Conservation (phyloP, 1,139 yeast species). For the Diutina sp. region DNA sequence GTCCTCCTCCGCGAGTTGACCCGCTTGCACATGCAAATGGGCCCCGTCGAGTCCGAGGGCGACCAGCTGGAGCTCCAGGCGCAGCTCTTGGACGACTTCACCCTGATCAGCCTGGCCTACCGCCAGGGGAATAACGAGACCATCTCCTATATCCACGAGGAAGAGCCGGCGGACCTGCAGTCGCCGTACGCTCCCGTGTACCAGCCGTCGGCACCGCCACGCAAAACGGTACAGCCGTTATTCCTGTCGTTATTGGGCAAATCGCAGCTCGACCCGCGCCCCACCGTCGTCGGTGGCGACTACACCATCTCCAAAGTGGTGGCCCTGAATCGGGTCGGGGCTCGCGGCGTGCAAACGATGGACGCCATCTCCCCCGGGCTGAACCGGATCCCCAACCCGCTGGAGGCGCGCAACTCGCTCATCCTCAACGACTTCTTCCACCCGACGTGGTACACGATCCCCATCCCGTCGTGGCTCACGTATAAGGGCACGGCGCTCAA, state of each 20-base stretch:
- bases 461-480: constrained; percentile 72
- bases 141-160: constrained; percentile 27
- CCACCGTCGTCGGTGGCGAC: constrained; percentile 45
- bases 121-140: constrained; percentile 51
- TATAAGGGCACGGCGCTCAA: constrained; percentile 24
- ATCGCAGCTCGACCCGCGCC: constrained; percentile 57
- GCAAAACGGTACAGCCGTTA: constrained; percentile 38
- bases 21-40: constrained; percentile 6
- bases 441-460: constrained; percentile 78
- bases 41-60: constrained; percentile 10
- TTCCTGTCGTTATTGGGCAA: constrained; percentile 55
- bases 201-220: constrained; percentile 13
- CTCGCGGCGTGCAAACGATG: neutral
- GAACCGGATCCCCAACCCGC: constrained; percentile 38
- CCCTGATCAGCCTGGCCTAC: constrained; percentile 49
- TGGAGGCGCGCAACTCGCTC: constrained; percentile 47
- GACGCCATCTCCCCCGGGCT: constrained; percentile 1
- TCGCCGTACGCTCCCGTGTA: constrained; percentile 10
- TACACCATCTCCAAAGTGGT: constrained; percentile 45
- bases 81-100: constrained; percentile 38
- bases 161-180: constrained; percentile 13
- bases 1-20: constrained; percentile 60
- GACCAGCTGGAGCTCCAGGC: constrained; percentile 3
- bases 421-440: constrained; percentile 63
- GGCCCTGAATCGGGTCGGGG: constrained; percentile 20